Evolutionary conservation across 768 basidiomycete genomes (phyloP).

Genomic region (Naganishia kalamii): DNA sequence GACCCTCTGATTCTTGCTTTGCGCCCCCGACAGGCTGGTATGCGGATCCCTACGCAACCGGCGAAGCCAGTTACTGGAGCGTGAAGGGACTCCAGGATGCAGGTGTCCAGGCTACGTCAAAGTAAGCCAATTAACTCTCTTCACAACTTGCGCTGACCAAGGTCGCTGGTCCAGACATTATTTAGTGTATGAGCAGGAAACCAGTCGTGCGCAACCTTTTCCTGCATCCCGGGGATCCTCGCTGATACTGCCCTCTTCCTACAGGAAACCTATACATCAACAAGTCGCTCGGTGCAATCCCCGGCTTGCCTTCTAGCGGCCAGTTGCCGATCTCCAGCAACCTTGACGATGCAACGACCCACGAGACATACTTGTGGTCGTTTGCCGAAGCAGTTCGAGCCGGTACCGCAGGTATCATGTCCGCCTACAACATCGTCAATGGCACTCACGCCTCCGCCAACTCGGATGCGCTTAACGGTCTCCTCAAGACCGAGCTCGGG

Average conservation of each 20-base stretch:
- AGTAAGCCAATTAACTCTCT: slow-evolving; percentile 34
- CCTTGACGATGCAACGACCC: slow-evolving; percentile 41
- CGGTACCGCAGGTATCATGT: slow-evolving; percentile 44
- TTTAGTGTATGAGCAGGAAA: slow-evolving; percentile 26
- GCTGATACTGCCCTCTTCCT: too few relatives aligned
- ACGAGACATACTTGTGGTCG: slow-evolving; percentile 46
- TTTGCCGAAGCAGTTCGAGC: slow-evolving; percentile 47
- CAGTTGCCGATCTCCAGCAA: slow-evolving; percentile 25
- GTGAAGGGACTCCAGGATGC: slow-evolving; percentile 27
- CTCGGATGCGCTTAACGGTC: slow-evolving; percentile 36
- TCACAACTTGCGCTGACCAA: slow-evolving; percentile 28
- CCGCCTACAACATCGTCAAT: slow-evolving; percentile 34
- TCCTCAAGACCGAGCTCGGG: slow-evolving; percentile 45
- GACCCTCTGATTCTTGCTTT: neutral
- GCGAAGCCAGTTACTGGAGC: slow-evolving; percentile 27
- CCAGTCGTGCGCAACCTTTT: too few relatives aligned
- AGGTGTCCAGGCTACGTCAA: slow-evolving; percentile 31
- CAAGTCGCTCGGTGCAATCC: slow-evolving; percentile 32
- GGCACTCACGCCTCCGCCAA: slow-evolving; percentile 45
- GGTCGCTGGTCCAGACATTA: slow-evolving; percentile 19
- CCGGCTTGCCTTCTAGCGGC: slow-evolving; percentile 18
- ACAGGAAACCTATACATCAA: slow-evolving; percentile 9
- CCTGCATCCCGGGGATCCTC: too few relatives aligned
- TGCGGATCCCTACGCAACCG: slow-evolving; percentile 23
- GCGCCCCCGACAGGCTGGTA: neutral